Conservation (phyloP, 2,329 filamentous ascomycete genomes). For the Ophiostoma ulmi region DNA sequence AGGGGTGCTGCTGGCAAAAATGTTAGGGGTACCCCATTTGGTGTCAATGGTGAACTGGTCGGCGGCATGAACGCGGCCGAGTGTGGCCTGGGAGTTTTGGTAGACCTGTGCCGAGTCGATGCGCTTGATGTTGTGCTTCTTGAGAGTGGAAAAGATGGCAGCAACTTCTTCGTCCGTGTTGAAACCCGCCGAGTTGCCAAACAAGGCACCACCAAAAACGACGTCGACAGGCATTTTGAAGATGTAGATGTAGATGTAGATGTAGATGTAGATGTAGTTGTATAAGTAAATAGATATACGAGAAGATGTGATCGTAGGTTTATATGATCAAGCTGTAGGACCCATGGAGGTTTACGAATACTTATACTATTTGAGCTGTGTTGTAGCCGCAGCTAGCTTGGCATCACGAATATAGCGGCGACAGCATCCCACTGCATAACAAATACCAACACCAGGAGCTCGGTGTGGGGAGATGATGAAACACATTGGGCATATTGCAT, state of each 20-base stretch:
- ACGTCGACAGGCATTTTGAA: background rate
- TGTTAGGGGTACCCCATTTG: background rate
- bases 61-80: background rate
- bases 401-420: too few relatives aligned
- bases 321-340: background rate
- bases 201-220: background rate
- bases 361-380: background rate
- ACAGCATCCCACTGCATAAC: too few relatives aligned
- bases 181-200: background rate
- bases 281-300: too few relatives aligned
- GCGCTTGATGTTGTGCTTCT: background rate
- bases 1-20: background rate
- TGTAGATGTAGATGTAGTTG: too few relatives aligned
- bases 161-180: background rate
- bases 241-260: too few relatives aligned
- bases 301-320: background rate
- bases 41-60: background rate
- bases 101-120: slow-evolving; percentile 25
- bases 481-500: background rate
- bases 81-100: background rate
- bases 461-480: background rate
- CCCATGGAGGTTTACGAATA: background rate
- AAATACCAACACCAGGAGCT: background rate
- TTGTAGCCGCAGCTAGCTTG: too few relatives aligned
- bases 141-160: background rate